Evolutionary conservation across 257 asterid genomes (phyloP).

Genomic region (Solanum chilense): DNA sequence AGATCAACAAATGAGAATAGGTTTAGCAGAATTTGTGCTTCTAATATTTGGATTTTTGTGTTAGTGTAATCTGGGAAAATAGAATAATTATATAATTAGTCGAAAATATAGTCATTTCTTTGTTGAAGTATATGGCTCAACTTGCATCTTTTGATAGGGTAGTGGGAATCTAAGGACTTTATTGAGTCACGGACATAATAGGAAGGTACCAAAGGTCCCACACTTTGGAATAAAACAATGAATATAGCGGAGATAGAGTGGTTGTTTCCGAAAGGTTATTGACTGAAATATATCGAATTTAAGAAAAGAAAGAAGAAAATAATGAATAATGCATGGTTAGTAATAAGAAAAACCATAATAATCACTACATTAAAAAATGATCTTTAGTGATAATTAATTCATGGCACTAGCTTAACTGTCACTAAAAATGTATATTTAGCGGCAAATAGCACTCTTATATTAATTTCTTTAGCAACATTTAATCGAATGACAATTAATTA

Average conservation of each 20-base stretch:
- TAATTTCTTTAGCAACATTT: too few species aligned
- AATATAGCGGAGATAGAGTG: not conserved
- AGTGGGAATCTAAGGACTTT: not conserved
- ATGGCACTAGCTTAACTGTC: not conserved
- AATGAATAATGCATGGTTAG: not conserved
- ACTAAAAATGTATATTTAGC: not conserved
- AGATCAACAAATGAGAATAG: not conserved
- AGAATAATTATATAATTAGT: not conserved
- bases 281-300: accelerated
- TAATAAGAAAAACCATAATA: too few species aligned
- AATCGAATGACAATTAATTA: too few species aligned
- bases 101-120: not conserved
- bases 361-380: too few species aligned
- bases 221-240: not conserved
- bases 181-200: constrained; percentile 2
- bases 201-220: not conserved
- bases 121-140: not conserved
- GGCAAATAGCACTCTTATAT: too few species aligned
- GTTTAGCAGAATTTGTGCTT: not conserved
- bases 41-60: not conserved
- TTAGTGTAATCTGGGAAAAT: not conserved
- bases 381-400: too few species aligned
- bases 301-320: not conserved
- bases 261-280: accelerated
- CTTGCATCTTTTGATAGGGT: not conserved